Base-by-base conservation (phyloP, 352 stramenopile species). In the Phytophthora pisi region DNA sequence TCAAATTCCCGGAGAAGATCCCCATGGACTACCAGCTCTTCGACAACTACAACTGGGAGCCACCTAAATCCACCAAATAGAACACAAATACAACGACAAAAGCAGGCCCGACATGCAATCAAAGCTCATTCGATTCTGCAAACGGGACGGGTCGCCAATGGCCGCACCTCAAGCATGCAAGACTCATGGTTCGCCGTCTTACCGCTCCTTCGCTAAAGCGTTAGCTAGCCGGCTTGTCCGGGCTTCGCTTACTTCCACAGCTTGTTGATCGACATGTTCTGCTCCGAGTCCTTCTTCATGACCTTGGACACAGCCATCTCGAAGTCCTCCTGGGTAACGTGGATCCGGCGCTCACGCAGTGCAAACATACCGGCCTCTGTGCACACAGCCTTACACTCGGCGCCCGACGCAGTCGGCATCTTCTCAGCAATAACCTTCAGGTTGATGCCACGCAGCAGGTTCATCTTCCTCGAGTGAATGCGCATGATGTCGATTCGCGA, bases 301-400 rank as follows among this genome's bases (percentile, higher is more conserved):
- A 99, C 98, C 91, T 99, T 99, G 56, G 93, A 98, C 24, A 99
- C 97, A 10, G 98, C 97, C 97, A 99, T 99, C 80, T 99, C 97
- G 79, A 99, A 99, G 85, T 99, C 97, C 86, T 99, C 97, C 77
- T 99, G 98, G 26, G 98, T 99, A 24, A 99, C 98, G 86, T 99
- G 98, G 56, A 99, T 98, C 62, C 98, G 91, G 67, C 98, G 91
- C 86, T 99, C 98, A 67, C 98, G 88, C 43, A 99, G 79, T n/a
- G 98, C 98, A 89, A 99, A 99, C 98, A 99, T 99, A 52, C 98
- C 98, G 13, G 98, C 98, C 75, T 99, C 98, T 45, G 97, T 99
- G 82, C 98, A 99, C 34, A 99, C 97, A 28, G 97, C 98, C 72
- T 99, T 99, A 86, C 97, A 99, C 83, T 99, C 98, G 31, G 98